Conservation (phyloP, 768 basidiomycete genomes). For the Multifurca ochricompacta region DNA sequence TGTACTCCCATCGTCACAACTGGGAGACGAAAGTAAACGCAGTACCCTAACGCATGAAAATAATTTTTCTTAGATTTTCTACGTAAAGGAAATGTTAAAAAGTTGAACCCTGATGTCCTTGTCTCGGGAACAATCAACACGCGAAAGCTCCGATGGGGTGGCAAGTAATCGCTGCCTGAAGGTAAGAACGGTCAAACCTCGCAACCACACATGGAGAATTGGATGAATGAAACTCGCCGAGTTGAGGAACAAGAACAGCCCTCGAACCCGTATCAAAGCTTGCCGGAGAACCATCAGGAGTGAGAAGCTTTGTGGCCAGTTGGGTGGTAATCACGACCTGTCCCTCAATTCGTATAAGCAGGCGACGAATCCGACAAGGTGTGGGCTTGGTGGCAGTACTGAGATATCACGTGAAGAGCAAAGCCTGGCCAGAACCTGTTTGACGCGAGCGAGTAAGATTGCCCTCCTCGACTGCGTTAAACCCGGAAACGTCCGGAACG, state of each 20-base stretch:
- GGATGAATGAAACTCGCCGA: constrained; percentile 37
- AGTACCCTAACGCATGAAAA: constrained; percentile 30
- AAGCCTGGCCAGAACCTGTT: constrained; percentile 43
- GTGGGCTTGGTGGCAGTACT: neutral
- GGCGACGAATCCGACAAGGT: neutral
- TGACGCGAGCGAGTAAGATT: constrained; percentile 43
- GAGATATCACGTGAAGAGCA: constrained; percentile 32
- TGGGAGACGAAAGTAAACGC: constrained; percentile 35
- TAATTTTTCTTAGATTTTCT: constrained; percentile 1
- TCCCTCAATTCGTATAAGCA: neutral
- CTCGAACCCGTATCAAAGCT: constrained; percentile 57
- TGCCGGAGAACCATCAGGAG: constrained; percentile 54
- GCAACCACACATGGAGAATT: neutral
- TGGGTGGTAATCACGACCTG: constrained; percentile 59
- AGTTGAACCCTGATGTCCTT: constrained; percentile 35
- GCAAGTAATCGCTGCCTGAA: constrained; percentile 34
- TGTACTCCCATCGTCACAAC: constrained; percentile 19
- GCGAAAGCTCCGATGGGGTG: constrained; percentile 37
- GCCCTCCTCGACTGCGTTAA: constrained; percentile 34
- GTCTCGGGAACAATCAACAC: constrained; percentile 35
- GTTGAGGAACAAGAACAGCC: constrained; percentile 58
- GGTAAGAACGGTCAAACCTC: neutral
- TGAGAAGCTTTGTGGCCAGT: constrained; percentile 59
- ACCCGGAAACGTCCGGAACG: constrained; percentile 46
- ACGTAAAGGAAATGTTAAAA: constrained; percentile 6